Base-by-base conservation (phyloP, 169 alveolate species). In the Plasmodium falciparum region DNA sequence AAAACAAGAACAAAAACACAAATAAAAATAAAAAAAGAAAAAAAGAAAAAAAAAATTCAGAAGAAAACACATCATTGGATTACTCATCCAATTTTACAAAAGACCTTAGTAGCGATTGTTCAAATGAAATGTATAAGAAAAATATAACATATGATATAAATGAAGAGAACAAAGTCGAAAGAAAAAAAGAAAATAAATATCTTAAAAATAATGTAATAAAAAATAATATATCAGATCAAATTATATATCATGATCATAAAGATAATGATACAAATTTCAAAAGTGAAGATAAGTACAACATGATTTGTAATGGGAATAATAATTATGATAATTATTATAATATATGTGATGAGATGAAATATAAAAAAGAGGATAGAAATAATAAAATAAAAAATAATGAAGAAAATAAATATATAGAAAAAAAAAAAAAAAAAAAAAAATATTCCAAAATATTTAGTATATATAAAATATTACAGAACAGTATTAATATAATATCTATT, bases 391-490 rank as follows among this genome's bases (percentile, higher is more conserved):
- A 26, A 26, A 26, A 26, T 26, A 2, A 26, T 26, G 39, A 26
- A 26, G 39, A 26, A 26, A 2, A 26, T 26, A 26, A 26, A 0
- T 2, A 26, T 26, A 26, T 26, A 26, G 39, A 33, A 65, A 0
- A 12, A 56, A 11, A 33, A 50, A n/a, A 17, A 45, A 76, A 49
- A 63, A 45, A 45, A 26, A 22, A 15, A 11, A 66, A 24, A 11
- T 78, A 78, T 61, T 65, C 75, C 12, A 78, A 78, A 65, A 6
- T 66, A 7, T 78, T 78, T 59, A 22, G 71, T 3, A 49, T 78
- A 22, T 24, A 43, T 20, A 33, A 66, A 5, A 17, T 52, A 2
- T 2, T 66, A 49, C 15, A 66, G 29, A 78, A 78, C 0, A 78
- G 66, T 56, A 29, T 78, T 5, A 71, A 66, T 33, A 45, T 78